Evolutionary conservation across 306 rosid genomes (phyloP), one percentile per base, ranked within the genome.

Genomic region (Albizia julibrissin): DNA sequence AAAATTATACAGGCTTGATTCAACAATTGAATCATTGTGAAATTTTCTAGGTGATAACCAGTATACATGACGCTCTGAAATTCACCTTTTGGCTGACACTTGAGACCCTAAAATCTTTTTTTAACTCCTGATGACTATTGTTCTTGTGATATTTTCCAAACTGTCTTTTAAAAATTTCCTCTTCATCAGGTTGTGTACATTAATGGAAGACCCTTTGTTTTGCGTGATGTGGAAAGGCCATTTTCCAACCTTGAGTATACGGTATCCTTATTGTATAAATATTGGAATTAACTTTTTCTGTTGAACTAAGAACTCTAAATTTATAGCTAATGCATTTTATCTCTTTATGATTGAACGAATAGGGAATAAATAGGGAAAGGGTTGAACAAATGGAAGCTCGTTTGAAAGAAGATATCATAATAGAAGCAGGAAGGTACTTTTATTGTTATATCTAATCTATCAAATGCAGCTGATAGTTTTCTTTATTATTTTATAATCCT

Each of bases 351-450:
- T 66, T 80, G 56, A 80, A 83, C 44, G 67, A 82, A 79, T 84
- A 94, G 98, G 98, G 98, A 84, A 94, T 94, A 75, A 91, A 94
- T 76, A 81, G 97, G 86, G 92, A 84, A 65, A 88, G 98, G 79
- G 95, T 92, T 79, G 98, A 94, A 86, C 97, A 94, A 87, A 94
- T 94, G 98, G 98, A 94, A 85, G 92, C 86, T 79, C 94, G 95
- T 64, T 84, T 94, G 90, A 91, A 85, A 84, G 95, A 91, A 85
- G 98, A 94, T 82, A 89, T 94, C 72, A 46, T 91, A 61, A 78
- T 76, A 68, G 98, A 94, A 89, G 98, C 98, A 77, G 92, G 90
- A 54, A 91, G 98, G 98, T 94, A 88, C 52, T 77, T 79, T 43
- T 75, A 22, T n/a, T 4, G 27, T 74, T 78, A 76, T 46, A 64